phyloP scores from a whole-genome alignment of 495 filamentous ascomycete species.

The Sordaria brevicollis region DNA sequence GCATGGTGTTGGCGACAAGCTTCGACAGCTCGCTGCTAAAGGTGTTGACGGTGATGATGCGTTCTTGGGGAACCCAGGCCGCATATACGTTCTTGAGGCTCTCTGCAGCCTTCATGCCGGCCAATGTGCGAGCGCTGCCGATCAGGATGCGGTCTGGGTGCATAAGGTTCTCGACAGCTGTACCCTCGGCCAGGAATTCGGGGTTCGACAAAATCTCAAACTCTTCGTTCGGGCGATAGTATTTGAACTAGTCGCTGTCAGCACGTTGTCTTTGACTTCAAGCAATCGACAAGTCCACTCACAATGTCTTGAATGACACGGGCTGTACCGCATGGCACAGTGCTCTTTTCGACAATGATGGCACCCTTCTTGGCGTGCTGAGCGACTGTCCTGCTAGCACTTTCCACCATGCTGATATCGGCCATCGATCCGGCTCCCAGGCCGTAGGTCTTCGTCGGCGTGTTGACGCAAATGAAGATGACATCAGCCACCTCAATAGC shows the following conservation, averaged over 20 bases:
- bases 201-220: conserved; percentile 81
- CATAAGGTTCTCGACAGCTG: conserved; percentile 60
- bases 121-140: conserved; percentile 48
- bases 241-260: conserved; percentile 22
- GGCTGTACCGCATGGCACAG: conserved; percentile 71
- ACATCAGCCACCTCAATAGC: conserved; percentile 60
- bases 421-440: conserved; percentile 61
- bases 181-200: conserved; percentile 74
- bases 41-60: conserved; percentile 62
- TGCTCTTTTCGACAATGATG: conserved; percentile 78
- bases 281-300: conserved; percentile 9
- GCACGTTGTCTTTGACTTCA: neutral
- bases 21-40: conserved; percentile 79
- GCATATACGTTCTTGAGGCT: conserved; percentile 55
- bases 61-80: conserved; percentile 55
- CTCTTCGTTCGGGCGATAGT: conserved; percentile 44
- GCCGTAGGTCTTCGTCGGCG: conserved; percentile 65
- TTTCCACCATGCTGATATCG: conserved; percentile 64
- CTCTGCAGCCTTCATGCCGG: conserved; percentile 51
- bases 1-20: conserved; percentile 69
- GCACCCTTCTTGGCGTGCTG: conserved; percentile 52
- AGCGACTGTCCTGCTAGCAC: conserved; percentile 56
- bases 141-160: conserved; percentile 71
- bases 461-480: conserved; percentile 72
- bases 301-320: conserved; percentile 58